These are phyloP conservation scores for Straminergon stramineum DNA, from an alignment of 225 moss, liverwort and hornwort genomes.

Conservation along the genomic window DNA sequence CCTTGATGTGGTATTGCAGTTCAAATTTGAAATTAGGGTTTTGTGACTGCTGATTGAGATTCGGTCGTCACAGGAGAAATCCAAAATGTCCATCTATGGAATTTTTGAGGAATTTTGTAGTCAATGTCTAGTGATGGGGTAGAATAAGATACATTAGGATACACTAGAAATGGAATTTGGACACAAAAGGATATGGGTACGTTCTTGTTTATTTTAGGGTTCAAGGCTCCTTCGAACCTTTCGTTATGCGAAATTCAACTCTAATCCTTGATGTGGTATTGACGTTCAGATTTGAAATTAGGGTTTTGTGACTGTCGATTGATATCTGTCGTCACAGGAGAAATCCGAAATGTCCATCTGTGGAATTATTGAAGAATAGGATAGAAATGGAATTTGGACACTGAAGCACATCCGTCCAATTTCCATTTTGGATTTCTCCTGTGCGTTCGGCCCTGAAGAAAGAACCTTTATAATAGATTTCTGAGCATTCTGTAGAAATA, in stretches of 20 bases:
- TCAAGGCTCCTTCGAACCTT: not conserved
- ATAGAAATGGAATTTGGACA: not conserved
- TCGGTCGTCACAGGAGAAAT: not conserved
- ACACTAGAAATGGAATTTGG: not conserved
- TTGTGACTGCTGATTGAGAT: not conserved
- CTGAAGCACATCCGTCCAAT: constrained; percentile 24
- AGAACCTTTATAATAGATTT: not conserved
- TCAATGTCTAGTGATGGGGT: not conserved
- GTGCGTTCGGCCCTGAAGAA: not conserved
- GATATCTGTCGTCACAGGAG: not conserved
- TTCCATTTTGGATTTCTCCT: not conserved
- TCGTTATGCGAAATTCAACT: not conserved
- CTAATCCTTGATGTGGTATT: not conserved
- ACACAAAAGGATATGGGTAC: constrained; percentile 20
- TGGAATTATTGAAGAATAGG: not conserved
- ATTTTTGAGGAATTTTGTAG: not conserved
- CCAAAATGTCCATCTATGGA: too few relatives aligned
- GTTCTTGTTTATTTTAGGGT: not conserved
- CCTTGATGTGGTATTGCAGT: not conserved
- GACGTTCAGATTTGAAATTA: not conserved
- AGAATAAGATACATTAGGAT: not conserved
- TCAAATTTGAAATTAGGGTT: not conserved
- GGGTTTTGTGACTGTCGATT: not conserved
- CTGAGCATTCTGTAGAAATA: not conserved
- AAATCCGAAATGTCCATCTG: not conserved